Evolutionary conservation across 1,139 yeast species (phyloP).

Genomic region (Zygosaccharomyces pseudobailii): DNA sequence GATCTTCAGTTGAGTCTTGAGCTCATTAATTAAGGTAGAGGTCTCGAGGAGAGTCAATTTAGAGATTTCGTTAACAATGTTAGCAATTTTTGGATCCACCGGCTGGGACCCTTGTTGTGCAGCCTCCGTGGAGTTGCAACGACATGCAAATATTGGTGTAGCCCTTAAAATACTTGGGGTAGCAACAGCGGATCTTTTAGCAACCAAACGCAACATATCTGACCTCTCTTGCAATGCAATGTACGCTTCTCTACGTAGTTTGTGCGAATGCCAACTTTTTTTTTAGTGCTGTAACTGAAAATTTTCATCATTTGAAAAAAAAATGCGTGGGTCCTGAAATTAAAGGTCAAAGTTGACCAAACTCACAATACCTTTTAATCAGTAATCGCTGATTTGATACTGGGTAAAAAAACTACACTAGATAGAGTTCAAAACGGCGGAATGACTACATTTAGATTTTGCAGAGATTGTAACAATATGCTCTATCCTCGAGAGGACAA

Average conservation of each 20-base stretch:
- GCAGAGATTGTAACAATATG: constrained; percentile 96
- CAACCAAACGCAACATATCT: constrained; percentile 18
- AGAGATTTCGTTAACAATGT: constrained; percentile 88
- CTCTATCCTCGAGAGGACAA: constrained; percentile 97
- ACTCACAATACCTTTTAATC: not conserved
- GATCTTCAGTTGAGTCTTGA: constrained; percentile 81
- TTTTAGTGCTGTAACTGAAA: not conserved
- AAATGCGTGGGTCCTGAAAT: not conserved
- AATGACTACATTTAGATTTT: constrained; percentile 89
- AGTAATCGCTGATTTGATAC: too few relatives aligned
- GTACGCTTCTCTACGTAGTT: not conserved
- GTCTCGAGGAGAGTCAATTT: constrained; percentile 88
- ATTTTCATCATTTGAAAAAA: not conserved
- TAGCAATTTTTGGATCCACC: constrained; percentile 82
- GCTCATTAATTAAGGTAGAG: constrained; percentile 72
- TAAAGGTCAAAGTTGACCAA: not conserved
- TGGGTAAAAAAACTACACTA: too few relatives aligned
- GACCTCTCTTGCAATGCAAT: not conserved
- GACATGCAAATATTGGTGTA: constrained; percentile 22
- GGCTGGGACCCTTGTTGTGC: constrained; percentile 42
- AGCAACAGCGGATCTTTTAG: constrained; percentile 25
- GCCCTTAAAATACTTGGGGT: constrained; percentile 17
- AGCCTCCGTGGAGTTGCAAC: constrained; percentile 51
- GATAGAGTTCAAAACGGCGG: not conserved
- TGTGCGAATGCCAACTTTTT: not conserved